These are phyloP conservation scores for Pseudogymnoascus sp. DNA, from an alignment of 2,329 filamentous ascomycete species.

Conservation along the genomic window DNA sequence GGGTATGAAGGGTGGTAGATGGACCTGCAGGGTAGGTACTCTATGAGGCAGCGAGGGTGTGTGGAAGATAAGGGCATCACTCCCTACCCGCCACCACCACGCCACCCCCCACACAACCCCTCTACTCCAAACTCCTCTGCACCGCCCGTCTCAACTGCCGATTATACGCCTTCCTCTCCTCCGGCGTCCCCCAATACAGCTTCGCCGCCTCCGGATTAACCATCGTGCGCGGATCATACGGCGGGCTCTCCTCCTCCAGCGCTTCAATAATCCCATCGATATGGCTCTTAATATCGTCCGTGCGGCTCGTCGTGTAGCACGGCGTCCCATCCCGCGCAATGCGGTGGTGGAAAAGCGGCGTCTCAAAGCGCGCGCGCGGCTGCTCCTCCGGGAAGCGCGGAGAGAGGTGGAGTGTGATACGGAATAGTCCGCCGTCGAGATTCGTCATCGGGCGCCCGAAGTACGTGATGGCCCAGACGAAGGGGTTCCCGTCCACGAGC, in stretches of 20 bases:
- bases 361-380: slow-evolving; percentile 73
- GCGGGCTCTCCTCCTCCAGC: slow-evolving; percentile 79
- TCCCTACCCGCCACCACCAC: too few relatives aligned
- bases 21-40: not conserved
- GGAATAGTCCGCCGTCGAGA: slow-evolving; percentile 83
- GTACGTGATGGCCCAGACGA: slow-evolving; percentile 80
- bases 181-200: slow-evolving; percentile 73
- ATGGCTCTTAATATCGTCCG: slow-evolving; percentile 73
- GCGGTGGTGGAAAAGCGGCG: slow-evolving; percentile 77
- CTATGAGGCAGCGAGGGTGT: too few relatives aligned
- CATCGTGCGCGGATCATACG: slow-evolving; percentile 81
- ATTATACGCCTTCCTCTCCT: slow-evolving; percentile 78
- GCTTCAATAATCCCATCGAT: slow-evolving; percentile 73
- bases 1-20: too few relatives aligned
- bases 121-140: slow-evolving; percentile 54
- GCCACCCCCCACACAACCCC: too few relatives aligned
- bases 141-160: slow-evolving; percentile 72
- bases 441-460: slow-evolving; percentile 91
- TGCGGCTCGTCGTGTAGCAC: slow-evolving; percentile 66
- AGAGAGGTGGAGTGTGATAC: slow-evolving; percentile 70
- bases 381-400: slow-evolving; percentile 82
- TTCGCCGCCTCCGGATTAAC: slow-evolving; percentile 81
- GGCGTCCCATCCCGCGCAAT: slow-evolving; percentile 72
- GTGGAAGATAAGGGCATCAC: too few relatives aligned
- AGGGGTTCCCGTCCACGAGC: slow-evolving; percentile 74